Percentiles rank a stretch among this genome's conserved stretches.
These are phyloP conservation scores for Daldinia vernicosa DNA, from an alignment of 495 filamentous ascomycete species.

Conservation along the genomic window DNA sequence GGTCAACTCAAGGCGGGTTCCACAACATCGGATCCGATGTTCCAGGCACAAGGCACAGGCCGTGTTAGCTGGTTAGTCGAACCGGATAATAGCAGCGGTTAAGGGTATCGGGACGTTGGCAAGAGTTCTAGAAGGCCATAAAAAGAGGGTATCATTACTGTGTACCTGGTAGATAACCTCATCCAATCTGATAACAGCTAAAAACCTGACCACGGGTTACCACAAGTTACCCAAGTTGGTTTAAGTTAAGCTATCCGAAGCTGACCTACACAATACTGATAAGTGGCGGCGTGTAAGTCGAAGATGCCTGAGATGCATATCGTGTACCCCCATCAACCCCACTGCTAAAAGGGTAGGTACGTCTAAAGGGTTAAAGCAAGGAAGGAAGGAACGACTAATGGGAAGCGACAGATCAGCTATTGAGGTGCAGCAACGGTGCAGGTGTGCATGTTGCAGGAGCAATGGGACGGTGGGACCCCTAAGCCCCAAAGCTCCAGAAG, in stretches of 20 bases:
- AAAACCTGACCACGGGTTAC: conserved; percentile 8
- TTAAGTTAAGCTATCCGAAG: background rate
- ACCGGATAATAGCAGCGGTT: conserved; percentile 30
- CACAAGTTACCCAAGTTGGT: background rate
- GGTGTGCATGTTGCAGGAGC: conserved; percentile 2
- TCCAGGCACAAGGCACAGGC: conserved; percentile 33
- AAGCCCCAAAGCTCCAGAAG: conserved; percentile 19
- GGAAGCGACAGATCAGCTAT: background rate
- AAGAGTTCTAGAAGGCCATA: conserved; percentile 27
- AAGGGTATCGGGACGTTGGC: conserved; percentile 5
- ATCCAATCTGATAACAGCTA: conserved; percentile 27
- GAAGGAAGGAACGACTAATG: background rate
- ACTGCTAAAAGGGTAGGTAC: background rate
- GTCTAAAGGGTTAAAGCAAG: background rate
- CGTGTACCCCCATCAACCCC: background rate
- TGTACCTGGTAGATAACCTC: background rate
- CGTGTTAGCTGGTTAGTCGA: too few relatives aligned
- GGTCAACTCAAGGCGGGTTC: conserved; percentile 22
- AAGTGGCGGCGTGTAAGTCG: conserved; percentile 25
- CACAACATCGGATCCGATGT: conserved; percentile 34
- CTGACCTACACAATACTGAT: conserved; percentile 24
- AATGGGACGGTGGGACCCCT: conserved; percentile 21
- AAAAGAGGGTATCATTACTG: conserved; percentile 19
- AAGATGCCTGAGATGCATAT: background rate
- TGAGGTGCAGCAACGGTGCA: background rate